phyloP scores from a whole-genome alignment of 345 rosid species.

The Pistacia vera region DNA sequence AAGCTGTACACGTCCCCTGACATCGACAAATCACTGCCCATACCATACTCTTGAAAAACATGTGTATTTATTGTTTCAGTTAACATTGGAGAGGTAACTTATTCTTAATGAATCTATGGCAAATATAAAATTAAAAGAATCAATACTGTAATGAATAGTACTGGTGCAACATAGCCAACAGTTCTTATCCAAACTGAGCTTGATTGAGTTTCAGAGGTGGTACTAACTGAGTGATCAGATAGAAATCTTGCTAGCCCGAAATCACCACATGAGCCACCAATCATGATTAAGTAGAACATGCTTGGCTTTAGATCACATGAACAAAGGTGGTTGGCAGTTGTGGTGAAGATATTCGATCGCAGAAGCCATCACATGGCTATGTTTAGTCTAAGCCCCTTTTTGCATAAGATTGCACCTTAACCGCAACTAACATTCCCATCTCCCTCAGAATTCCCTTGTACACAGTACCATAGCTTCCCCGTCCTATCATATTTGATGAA shows the following conservation, averaged over 20 bases:
- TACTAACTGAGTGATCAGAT: background rate
- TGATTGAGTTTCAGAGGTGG: background rate
- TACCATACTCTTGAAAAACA: background rate
- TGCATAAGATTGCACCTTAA: slow-evolving; percentile 26
- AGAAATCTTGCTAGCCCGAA: slow-evolving; percentile 25
- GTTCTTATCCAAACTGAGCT: slow-evolving; percentile 21
- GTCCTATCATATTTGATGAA: slow-evolving; percentile 19
- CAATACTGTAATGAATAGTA: background rate
- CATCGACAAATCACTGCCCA: background rate
- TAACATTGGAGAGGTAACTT: too few relatives aligned
- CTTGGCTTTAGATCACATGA: slow-evolving; percentile 29
- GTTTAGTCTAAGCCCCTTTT: slow-evolving; percentile 24
- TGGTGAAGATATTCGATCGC: slow-evolving; percentile 31
- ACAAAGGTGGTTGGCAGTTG: slow-evolving; percentile 13
- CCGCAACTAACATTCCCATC: slow-evolving; percentile 15
- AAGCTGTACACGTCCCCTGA: slow-evolving; percentile 6
- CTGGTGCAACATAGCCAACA: slow-evolving; percentile 17
- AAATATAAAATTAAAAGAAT: too few relatives aligned
- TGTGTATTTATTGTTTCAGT: too few relatives aligned
- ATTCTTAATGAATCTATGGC: too few relatives aligned
- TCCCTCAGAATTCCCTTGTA: slow-evolving; percentile 26
- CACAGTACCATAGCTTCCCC: slow-evolving; percentile 22
- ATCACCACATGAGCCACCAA: slow-evolving; percentile 23
- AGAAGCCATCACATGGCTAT: slow-evolving; percentile 18
- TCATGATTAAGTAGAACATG: slow-evolving; percentile 23